Percentiles rank a stretch among this genome's conserved stretches.
These are phyloP conservation scores for Phoma sp. DNA, from an alignment of 2,329 filamentous ascomycete species.

Conservation along the genomic window DNA sequence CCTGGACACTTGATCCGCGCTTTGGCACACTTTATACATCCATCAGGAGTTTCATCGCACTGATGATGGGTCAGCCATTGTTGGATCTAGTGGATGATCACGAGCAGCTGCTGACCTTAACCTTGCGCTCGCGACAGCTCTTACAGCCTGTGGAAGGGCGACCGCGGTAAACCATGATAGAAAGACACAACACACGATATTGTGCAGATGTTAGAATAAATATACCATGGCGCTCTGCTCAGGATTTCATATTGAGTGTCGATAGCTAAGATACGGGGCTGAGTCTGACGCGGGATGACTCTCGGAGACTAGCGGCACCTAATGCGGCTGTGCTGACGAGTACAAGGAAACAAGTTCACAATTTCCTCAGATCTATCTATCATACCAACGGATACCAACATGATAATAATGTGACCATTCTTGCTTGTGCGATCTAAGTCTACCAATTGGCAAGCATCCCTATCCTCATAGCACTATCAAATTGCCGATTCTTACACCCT, in stretches of 20 bases:
- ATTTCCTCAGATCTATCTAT: too few relatives aligned
- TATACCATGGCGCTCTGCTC: neutral
- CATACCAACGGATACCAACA: too few relatives aligned
- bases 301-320: too few relatives aligned
- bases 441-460: neutral
- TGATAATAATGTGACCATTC: too few relatives aligned
- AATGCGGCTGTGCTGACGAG: too few relatives aligned
- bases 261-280: too few relatives aligned
- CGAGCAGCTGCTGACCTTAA: slow-evolving; percentile 41
- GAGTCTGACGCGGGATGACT: too few relatives aligned
- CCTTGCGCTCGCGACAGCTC: slow-evolving; percentile 50
- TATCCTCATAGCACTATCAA: slow-evolving; percentile 66
- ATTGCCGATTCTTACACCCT: slow-evolving; percentile 80
- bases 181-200: neutral
- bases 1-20: slow-evolving; percentile 36
- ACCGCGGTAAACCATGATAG: slow-evolving; percentile 43
- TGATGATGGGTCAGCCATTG: slow-evolving; percentile 12
- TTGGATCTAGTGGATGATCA: neutral
- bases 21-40: slow-evolving; percentile 37
- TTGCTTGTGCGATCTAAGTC: neutral
- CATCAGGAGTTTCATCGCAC: slow-evolving; percentile 40
- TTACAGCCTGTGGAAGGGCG: slow-evolving; percentile 42
- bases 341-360: too few relatives aligned
- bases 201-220: neutral
- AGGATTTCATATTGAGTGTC: too few relatives aligned